Base-by-base conservation (phyloP, 441 rosid genomes). In the Daphne laureola region DNA sequence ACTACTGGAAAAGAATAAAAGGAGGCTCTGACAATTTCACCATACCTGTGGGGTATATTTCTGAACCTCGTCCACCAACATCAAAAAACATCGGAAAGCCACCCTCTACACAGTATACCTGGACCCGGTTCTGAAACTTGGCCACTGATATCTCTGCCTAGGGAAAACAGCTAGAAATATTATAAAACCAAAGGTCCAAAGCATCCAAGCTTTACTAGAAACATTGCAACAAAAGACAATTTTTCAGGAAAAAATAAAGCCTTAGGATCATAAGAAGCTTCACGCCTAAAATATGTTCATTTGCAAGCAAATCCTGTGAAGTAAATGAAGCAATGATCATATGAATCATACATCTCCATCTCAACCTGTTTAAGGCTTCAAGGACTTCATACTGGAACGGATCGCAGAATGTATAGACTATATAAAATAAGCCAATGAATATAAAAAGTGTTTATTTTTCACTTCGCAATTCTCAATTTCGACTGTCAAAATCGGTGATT, bases 61-160 rank as follows among this genome's bases (percentile, higher is more conserved):
- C 97, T 4, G 76, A 61, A 53, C 96, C 96, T 38, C 98, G 77
- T 49, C 96, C 98, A 76, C 86, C 98, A 1, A 84, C 74, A 59
- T 92, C 96, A 18, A 92, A 88, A 64, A 92, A 82, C 85, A 82
- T 59, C 5, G 96, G 98, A 49, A 77, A 74, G 45, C 85, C 94
- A 40, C 90, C 96, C 78, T 92, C 98, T 25, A 86, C 75, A 53
- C 77, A 57, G 57, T 78, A 88, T 2, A 92, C 86, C 56, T 69
- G 82, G 5, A 77, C 94, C 18, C 96, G 81, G 68, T 84, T 92
- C 50, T 84, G 95, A 68, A 84, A 79, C 82, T 86, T 92, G 6
- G 91, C 67, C 36, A 86, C 82, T 17, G 87, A 79, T n/a, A 92
- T 57, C 73, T 88, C 96, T 11, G 77, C 86, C 98, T 92, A 71